These are phyloP conservation scores for Plasmodium sp. DNA, from an alignment of 169 alveolate genomes.

Conservation along the genomic window DNA sequence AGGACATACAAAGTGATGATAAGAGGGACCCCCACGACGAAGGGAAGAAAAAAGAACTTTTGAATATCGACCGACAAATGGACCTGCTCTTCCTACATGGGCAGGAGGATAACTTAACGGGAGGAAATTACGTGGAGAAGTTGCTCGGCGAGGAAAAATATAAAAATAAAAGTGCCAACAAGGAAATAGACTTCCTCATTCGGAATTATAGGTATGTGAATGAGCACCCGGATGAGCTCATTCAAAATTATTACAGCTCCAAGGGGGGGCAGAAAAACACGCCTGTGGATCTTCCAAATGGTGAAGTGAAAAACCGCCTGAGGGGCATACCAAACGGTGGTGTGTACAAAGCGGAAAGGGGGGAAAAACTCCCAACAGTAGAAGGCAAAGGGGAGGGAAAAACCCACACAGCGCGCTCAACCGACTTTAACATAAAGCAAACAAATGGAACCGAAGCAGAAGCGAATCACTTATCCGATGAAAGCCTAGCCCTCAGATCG, in stretches of 20 bases:
- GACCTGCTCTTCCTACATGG: slow-evolving; percentile 40
- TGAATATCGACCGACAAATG: slow-evolving; percentile 12
- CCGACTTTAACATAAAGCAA: not conserved
- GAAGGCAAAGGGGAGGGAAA: not conserved
- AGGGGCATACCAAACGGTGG: not conserved
- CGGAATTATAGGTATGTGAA: slow-evolving; percentile 27
- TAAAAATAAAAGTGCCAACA: slow-evolving; percentile 10
- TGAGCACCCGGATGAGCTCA: slow-evolving; percentile 24
- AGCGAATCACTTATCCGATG: not conserved
- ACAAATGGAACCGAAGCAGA: not conserved
- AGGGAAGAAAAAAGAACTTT: not conserved
- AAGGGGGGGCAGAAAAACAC: not conserved
- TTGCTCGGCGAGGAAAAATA: slow-evolving; percentile 27
- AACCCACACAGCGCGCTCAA: not conserved
- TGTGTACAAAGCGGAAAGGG: no score
- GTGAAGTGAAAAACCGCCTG: not conserved
- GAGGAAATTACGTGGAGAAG: slow-evolving; percentile 34
- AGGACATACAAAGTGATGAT: not conserved
- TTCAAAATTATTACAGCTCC: not conserved
- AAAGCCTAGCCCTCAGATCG: slow-evolving; percentile 3
- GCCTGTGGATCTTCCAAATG: not conserved
- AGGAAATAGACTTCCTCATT: slow-evolving; percentile 43
- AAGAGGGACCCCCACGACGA: not conserved
- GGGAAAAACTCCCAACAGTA: not conserved
- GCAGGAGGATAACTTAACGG: not conserved